Evolutionary conservation across 202 grass and related monocot genomes (phyloP).

Genomic region (Tripidium arundinaceum): DNA sequence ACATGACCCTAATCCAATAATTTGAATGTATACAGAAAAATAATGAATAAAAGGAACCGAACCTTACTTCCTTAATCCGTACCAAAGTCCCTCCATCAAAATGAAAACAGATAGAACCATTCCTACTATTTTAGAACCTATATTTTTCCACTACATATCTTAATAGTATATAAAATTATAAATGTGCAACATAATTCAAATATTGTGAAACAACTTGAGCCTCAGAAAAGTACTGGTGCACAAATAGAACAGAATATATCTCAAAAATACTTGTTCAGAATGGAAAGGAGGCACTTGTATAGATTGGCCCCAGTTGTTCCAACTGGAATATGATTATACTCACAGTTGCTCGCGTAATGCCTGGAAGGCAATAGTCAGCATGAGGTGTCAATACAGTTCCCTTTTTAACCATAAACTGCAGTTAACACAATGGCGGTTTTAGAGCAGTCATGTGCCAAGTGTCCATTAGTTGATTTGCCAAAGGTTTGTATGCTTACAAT

Average conservation of each 20-base stretch:
- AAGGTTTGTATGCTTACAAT: constrained; percentile 53
- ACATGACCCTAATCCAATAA: not conserved
- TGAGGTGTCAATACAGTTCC: constrained; percentile 86
- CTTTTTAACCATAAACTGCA: constrained; percentile 99
- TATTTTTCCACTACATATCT: not conserved
- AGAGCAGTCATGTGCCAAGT: constrained; percentile 12
- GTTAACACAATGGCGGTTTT: constrained; percentile 27
- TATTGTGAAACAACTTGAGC: constrained; percentile 3
- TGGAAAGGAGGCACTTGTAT: not conserved
- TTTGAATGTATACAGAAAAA: not conserved
- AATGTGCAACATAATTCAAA: not conserved
- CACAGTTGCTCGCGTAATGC: constrained; percentile 92
- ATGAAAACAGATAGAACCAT: not conserved
- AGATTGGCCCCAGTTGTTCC: constrained; percentile 2
- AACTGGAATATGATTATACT: constrained; percentile 36
- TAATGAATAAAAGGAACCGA: not conserved
- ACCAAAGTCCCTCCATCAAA: not conserved
- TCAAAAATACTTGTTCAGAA: not conserved
- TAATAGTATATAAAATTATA: not conserved
- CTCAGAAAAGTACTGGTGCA: constrained; percentile 4
- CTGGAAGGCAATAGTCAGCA: constrained; percentile 99
- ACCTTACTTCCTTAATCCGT: not conserved
- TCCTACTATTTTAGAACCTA: not conserved
- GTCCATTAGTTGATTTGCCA: not conserved
- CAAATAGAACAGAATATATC: constrained; percentile 6